Evolutionary conservation across 1,284 basidiomycete genomes (phyloP), one percentile per base, ranked within the genome.

Genomic region (Pisolithus thermaeus): DNA sequence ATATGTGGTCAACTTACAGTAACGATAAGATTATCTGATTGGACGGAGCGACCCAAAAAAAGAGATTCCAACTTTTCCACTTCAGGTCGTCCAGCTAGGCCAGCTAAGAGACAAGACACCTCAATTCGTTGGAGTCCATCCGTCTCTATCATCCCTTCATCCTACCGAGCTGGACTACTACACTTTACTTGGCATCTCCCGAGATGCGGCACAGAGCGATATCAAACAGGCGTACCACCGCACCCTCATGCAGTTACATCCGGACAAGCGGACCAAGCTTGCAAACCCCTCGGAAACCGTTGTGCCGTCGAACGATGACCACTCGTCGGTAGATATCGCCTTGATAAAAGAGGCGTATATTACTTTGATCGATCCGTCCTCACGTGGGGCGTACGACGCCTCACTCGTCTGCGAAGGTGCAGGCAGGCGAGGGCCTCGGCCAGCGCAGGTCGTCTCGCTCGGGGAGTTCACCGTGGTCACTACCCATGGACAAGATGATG

Each of bases 361-460:
- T 28, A 79, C 76, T 0, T 74, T 88, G 3, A 77, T 78, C 16
- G 57, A 69, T 27, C 46, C 42, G 8, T 22, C 35, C 16, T 50
- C 51, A 11, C 76, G 85, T 1, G 63, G 66, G 18, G 61, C 67
- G 45, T 83, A 88, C 59, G 81, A 90, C 56, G 57, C 47, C 0
- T 59, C 32, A 39, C 56, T 58, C 48, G 53, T 35, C 32, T 45
- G 40, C 20, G 47, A 49, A 32, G 49, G 41, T 3, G 44, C 25
- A 14, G 50, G 42, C 52, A 57, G 59, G 46, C 52, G 51, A 16
- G 72, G 70, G 4, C 79, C 83, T 18, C 72, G 88, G 50, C 87
- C 88, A 3, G 87, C 88, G 0, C 83, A 89, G 56, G 70, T 87
- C n/a, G 67, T 90, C 23, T 90, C 87, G 1, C 70, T 90, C 23